Base-by-base conservation (phyloP, 371 early-diverging fungal species). In the Nematocida displodere region DNA sequence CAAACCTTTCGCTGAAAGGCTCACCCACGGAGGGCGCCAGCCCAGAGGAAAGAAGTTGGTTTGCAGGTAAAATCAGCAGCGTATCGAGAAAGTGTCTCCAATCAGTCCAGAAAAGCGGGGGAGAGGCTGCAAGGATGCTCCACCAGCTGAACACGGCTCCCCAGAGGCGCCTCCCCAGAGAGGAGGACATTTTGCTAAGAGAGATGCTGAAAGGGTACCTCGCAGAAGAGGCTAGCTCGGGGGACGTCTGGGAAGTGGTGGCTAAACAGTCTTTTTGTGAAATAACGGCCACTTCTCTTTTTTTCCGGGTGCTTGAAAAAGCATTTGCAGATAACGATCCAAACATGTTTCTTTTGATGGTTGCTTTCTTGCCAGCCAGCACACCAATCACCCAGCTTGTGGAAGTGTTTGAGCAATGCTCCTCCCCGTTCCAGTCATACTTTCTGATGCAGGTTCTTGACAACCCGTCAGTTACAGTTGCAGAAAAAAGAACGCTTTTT, bases 401-500 rank as follows among this genome's bases (percentile, higher is more conserved):
- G 36, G 50, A 62, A 31, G 24, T 62, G 8, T 49, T 71, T 71
- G 11, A 2, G 0, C 2, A n/a, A 26, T 26, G 50, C 13, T 22
- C 2, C 5, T 54, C 40, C 33, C 1, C 24, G 31, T 13, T 34
- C 24, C 75, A 59, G 22, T 71, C 75, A n/a, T 71, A 56, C 47
- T 59, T 48, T 40, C 53, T 71, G 11, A 20, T 28, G 20, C 28
- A 24, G 7, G 24, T 47, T 15, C 36, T 71, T 2, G 26, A 71
- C 26, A 17, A 15, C 13, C 13, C 34, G 26, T 17, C 20, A 2
- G 29, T 71, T 5, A 15, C 62, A 7, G 13, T 17, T 33, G 4
- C 5, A 39, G 44, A 61, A 31, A 71, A 61, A 53, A 36, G 13
- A 20, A 28, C 8, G 22, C 7, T 71, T 4, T 71, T 71, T 49